Base-by-base conservation (phyloP, 2,329 filamentous ascomycete genomes). In the Stagonosporopsis rhizophila region DNA sequence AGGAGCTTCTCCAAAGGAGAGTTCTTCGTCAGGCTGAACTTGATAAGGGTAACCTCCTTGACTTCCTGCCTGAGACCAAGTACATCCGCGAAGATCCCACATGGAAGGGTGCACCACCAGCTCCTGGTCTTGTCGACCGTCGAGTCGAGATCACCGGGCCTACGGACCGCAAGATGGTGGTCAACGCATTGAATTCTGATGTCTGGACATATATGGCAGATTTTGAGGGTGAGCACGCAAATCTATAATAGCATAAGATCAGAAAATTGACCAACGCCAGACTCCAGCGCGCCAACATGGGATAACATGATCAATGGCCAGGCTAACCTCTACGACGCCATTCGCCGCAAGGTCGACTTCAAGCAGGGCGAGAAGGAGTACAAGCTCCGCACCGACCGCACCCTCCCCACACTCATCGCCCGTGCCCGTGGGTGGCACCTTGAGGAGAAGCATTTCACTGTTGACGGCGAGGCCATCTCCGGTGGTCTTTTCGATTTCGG, bases 191-290 rank as follows among this genome's bases (percentile, higher is more conserved):
- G 75, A 99, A 98, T 79, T 89, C 94, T 41, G 86, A 98, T 72
- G 95, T 98, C 22, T 98, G 91, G 89, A 98, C 94, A 53, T 99
- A 98, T 74, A 99, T 99, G 95, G 95, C 95, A 44, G 95, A 99
- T 79, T 96, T 99, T 67, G 95, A 99, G 81, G 94, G 93, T 95
- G 78, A 70, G 84, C 32, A 35, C 20, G 23, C 11, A 44, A 32
- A 4, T 19, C 12, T 15, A 6, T 17, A 6, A 7, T n/a, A 9
- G 23, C 20, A 6, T 32, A 11, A 6, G 28, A 11, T 8, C 6
- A 9, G 7, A 17, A 15, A 23, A 27, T 60, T 70, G 35, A 72
- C 53, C 42, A 17, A 6, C 1, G 11, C 15, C 69, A 96, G 93
- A 98, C 78, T 96, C 95, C 6, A 95, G 85, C 73, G 93, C 95